A percentile compares a stretch with the other conserved stretches of the same genome.
Conservation (phyloP, 1,139 yeast species). For the Pichia sp. region DNA sequence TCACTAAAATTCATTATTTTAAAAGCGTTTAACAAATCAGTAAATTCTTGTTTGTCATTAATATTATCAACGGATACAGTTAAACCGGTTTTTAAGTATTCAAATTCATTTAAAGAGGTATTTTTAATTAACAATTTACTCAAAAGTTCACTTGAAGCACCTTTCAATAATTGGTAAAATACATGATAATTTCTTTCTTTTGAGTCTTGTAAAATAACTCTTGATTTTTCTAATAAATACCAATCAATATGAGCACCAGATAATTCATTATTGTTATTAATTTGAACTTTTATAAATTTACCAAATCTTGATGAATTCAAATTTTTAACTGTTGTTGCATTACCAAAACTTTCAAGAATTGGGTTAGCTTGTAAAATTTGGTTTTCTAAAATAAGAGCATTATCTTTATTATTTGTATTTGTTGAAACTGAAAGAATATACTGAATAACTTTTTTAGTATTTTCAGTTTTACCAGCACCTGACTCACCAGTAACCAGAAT, state of each 20-base stretch:
- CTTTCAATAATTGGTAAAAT: slow-evolving; percentile 78
- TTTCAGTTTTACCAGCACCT: slow-evolving; percentile 98
- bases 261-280: slow-evolving; percentile 59
- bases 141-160: slow-evolving; percentile 49
- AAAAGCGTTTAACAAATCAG: slow-evolving; percentile 57
- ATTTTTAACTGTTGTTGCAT: slow-evolving; percentile 91
- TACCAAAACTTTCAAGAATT: slow-evolving; percentile 92
- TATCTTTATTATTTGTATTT: slow-evolving; percentile 23
- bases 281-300: slow-evolving; percentile 81
- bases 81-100: slow-evolving; percentile 50
- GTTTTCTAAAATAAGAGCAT: slow-evolving; percentile 51
- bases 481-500: slow-evolving; percentile 96
- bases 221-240: slow-evolving; percentile 87
- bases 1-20: slow-evolving; percentile 63
- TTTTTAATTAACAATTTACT: slow-evolving; percentile 41
- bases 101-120: slow-evolving; percentile 41
- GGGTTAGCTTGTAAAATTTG: slow-evolving; percentile 94
- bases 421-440: slow-evolving; percentile 75
- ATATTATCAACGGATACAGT: slow-evolving; percentile 57
- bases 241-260: slow-evolving; percentile 91
- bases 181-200: slow-evolving; percentile 88
- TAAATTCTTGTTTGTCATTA: slow-evolving; percentile 68
- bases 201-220: slow-evolving; percentile 75
- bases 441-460: slow-evolving; percentile 92
- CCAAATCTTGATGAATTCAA: slow-evolving; percentile 97